Base-by-base conservation (phyloP, 2,329 filamentous ascomycete species). In the Metarhizium brunneum region DNA sequence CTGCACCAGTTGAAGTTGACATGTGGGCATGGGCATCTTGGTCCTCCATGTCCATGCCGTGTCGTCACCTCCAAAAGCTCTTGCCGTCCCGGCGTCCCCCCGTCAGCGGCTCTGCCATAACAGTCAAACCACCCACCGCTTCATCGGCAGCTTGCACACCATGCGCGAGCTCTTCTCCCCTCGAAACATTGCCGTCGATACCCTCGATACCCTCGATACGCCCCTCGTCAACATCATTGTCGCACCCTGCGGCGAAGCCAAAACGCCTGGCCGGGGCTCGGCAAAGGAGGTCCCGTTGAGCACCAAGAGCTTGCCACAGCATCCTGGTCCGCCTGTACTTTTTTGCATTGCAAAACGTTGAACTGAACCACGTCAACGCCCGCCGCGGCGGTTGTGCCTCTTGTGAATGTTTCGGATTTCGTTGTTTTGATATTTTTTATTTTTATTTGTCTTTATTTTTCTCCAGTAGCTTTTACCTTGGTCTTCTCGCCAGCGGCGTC, bases 251-350 rank as follows among this genome's bases (percentile, higher is more conserved):
- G 47, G 48, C 36, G 53, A 50, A n/a, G 35, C 20, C 32, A 18
- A 45, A 18, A 10, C 16, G 6, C 42, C 13, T 48, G 45, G 10
- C 11, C 11, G 36, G 10, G 30, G 30, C 16, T 25, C 49, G 6
- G 38, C 49, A 52, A 47, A 57, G 47, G 52, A 54, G 43, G 42
- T 45, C 48, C 36, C 52, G 49, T 43, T 36, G 25, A 52, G 43
- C 20, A 47, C 54, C 4, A 47, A 13, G 42, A 57, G 55, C 49
- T 54, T 40, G 47, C 40, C 40, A 40, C 55, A 48, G 45, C 47
- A 57, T 54, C 52, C 49, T 36, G 38, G 52, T 40, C 18, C 38
- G 45, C 20, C 35, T 20, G 32, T 30, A 11, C 45, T 47, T 18
- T 38, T 40, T 42, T 14, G 38, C 52, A 47, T 20, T 45, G n/a